phyloP scores from a whole-genome alignment of 2,329 filamentous ascomycete genomes.

The Diaporthe caulivora region DNA sequence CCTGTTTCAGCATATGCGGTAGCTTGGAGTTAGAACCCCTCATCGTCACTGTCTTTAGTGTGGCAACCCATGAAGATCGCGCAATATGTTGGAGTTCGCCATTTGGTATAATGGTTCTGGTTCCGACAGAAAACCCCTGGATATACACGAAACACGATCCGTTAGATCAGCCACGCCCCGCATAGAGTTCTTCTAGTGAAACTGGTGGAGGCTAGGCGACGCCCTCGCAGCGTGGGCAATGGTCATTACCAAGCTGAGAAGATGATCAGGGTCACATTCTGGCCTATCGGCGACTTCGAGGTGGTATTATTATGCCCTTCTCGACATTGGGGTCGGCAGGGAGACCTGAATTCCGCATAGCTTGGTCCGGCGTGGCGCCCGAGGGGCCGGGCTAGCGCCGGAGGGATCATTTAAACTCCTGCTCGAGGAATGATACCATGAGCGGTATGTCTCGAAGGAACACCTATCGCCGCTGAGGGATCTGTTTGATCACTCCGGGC shows the following conservation, averaged over 20 bases:
- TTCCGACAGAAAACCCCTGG: too few relatives aligned
- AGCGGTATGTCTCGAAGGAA: background rate
- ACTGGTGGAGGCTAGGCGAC: slow-evolving; percentile 2
- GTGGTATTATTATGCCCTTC: background rate
- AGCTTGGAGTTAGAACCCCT: slow-evolving; percentile 8
- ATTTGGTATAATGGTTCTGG: background rate
- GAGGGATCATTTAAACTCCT: background rate
- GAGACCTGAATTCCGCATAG: slow-evolving; percentile 20
- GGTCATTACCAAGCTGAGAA: background rate
- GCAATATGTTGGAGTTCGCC: background rate
- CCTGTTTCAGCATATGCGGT: slow-evolving; percentile 2
- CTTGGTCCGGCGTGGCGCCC: slow-evolving; percentile 8
- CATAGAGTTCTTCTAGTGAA: slow-evolving; percentile 24
- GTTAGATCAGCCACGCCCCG: slow-evolving; percentile 29
- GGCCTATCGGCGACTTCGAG: slow-evolving; percentile 15
- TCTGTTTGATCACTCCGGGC: slow-evolving; percentile 26
- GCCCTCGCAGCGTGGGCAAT: background rate
- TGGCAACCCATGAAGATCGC: background rate
- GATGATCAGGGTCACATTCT: background rate
- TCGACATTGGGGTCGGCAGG: slow-evolving; percentile 13
- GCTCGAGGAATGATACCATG: slow-evolving; percentile 18
- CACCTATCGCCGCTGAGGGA: background rate
- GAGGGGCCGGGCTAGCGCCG: slow-evolving; percentile 12
- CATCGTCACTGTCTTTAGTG: background rate
- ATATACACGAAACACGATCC: slow-evolving; percentile 15